phyloP scores from a whole-genome alignment of 345 rosid species.

The Clarkia xantiana region DNA sequence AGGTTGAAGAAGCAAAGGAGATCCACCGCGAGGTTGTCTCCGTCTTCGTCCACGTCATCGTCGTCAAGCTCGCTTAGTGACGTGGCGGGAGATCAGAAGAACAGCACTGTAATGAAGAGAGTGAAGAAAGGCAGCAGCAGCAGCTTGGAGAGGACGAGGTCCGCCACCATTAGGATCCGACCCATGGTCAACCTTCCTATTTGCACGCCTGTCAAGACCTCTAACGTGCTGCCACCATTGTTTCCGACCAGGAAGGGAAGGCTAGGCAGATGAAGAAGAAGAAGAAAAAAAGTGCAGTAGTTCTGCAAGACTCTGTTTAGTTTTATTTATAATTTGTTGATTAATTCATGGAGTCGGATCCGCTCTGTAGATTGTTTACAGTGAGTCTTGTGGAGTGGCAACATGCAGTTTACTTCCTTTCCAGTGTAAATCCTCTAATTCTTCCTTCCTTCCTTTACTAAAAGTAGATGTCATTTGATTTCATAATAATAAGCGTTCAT shows the following conservation, averaged over 20 bases:
- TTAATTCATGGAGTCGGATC: too few species aligned
- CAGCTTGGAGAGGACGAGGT: constrained; percentile 14
- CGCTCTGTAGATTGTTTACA: too few species aligned
- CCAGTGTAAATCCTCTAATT: too few species aligned
- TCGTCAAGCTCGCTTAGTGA: constrained; percentile 10
- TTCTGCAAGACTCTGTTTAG: too few species aligned
- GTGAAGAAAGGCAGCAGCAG: constrained; percentile 9
- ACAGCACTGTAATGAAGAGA: constrained; percentile 7
- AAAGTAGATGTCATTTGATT: too few species aligned
- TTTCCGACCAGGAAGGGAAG: constrained; percentile 17
- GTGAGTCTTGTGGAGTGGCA: too few species aligned
- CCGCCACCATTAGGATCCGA: constrained; percentile 13
- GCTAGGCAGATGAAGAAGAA: constrained; percentile 30
- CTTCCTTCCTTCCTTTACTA: too few species aligned
- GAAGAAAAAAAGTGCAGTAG: too few species aligned
- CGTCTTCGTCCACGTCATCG: constrained; percentile 23
- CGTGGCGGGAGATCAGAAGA: neutral
- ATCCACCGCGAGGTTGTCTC: constrained; percentile 15
- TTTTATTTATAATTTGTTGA: too few species aligned
- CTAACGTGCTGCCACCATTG: constrained; percentile 10
- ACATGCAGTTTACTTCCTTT: too few species aligned
- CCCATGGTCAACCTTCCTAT: constrained; percentile 13
- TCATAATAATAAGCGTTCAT: too few species aligned
- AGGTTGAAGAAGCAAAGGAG: constrained; percentile 64
- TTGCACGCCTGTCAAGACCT: constrained; percentile 8